Evolutionary conservation across 768 basidiomycete species (phyloP).

Genomic region (Ramaria sp.): DNA sequence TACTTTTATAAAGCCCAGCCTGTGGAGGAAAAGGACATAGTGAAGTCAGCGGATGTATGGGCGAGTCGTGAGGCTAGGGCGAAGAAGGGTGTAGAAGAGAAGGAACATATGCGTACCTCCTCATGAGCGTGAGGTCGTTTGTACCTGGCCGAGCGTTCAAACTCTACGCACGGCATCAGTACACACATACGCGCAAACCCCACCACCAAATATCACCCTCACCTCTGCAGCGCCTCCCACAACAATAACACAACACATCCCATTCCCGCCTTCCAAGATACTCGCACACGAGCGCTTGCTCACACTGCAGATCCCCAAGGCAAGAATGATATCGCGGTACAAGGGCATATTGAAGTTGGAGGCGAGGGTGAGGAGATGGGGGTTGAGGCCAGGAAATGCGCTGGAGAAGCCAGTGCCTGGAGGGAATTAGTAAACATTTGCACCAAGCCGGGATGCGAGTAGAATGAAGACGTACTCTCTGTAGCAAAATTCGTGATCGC

Average conservation of each 20-base stretch:
- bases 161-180: conserved; percentile 26
- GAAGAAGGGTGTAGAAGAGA: too few relatives aligned
- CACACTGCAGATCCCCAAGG: conserved; percentile 86
- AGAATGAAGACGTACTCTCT: conserved; percentile 47
- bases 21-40: conserved; percentile 15
- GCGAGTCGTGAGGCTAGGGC: too few relatives aligned
- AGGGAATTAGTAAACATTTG: neutral
- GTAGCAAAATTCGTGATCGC: conserved; percentile 94
- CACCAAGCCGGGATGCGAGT: neutral
- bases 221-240: conserved; percentile 89
- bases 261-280: conserved; percentile 49
- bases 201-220: neutral
- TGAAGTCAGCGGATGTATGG: neutral
- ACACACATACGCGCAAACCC: neutral
- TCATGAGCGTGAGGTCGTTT: conserved; percentile 73
- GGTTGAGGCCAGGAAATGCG: conserved; percentile 82
- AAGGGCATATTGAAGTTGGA: conserved; percentile 89
- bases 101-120: conserved; percentile 35
- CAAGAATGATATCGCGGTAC: conserved; percentile 84
- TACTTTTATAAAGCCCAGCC: conserved; percentile 91
- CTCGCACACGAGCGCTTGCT: conserved; percentile 85
- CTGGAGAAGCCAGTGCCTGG: conserved; percentile 83
- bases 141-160: conserved; percentile 94
- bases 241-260: conserved; percentile 83
- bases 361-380: conserved; percentile 84